These are phyloP conservation scores for Trichoderma gracile DNA, from an alignment of 2,329 filamentous ascomycete genomes.

Conservation along the genomic window DNA sequence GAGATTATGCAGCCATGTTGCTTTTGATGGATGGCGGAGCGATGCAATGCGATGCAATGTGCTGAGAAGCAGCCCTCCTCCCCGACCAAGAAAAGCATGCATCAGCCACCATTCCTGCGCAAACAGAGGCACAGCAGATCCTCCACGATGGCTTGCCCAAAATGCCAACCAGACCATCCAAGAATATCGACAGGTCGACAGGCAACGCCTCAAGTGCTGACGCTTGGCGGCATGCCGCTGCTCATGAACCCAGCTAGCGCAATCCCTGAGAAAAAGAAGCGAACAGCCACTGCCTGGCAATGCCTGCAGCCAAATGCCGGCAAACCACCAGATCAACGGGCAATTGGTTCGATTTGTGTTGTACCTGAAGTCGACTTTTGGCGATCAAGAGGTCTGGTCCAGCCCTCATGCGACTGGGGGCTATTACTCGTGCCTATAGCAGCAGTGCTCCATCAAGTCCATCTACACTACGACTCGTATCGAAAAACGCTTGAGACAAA, in stretches of 20 bases:
- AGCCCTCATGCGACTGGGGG: no score
- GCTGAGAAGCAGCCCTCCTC: conserved; percentile 6
- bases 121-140: not conserved
- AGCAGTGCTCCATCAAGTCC: no score
- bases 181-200: not conserved
- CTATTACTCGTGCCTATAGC: no score
- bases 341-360: no score
- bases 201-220: conserved; percentile 4
- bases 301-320: not conserved
- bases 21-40: not conserved
- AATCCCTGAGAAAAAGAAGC: not conserved
- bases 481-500: not conserved
- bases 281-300: not conserved
- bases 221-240: conserved; percentile 4
- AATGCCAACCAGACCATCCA: not conserved
- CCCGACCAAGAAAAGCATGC: not conserved
- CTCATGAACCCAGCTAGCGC: not conserved
- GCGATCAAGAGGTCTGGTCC: no score
- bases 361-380: no score
- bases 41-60: conserved; percentile 2
- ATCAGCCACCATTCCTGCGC: conserved; percentile 19
- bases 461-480: no score
- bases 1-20: no score
- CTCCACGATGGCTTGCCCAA: not conserved
- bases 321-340: not conserved